Evolutionary conservation across 2,329 filamentous ascomycete genomes (phyloP).

Genomic region (Pleurostoma richardsiae): DNA sequence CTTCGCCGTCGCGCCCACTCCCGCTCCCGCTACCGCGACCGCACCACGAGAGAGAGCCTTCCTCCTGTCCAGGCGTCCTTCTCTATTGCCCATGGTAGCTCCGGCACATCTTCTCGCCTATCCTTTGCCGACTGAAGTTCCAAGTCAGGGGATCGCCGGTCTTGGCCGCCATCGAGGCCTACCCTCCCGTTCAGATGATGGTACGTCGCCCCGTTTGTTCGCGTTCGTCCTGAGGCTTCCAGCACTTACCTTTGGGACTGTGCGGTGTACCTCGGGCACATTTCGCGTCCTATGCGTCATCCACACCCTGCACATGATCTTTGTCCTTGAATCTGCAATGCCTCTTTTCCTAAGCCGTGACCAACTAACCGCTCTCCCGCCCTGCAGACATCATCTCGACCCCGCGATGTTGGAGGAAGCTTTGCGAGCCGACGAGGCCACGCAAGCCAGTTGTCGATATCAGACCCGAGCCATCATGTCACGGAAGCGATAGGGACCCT

Average conservation of each 20-base stretch:
- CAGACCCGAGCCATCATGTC: constrained; percentile 88
- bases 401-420: constrained; percentile 51
- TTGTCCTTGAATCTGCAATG: no score
- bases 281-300: no score
- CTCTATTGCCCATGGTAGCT: constrained; percentile 2
- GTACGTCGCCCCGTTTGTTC: constrained; percentile 28
- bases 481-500: constrained; percentile 90
- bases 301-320: no score
- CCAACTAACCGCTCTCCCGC: not conserved
- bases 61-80: no score
- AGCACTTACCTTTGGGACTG: no score
- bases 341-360: not conserved
- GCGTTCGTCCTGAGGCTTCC: not conserved
- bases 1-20: no score
- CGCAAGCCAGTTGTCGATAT: constrained; percentile 60
- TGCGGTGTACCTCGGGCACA: no score
- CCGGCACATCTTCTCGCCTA: constrained; percentile 4
- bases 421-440: constrained; percentile 56
- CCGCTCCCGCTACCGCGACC: no score
- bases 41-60: no score
- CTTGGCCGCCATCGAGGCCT: constrained; percentile 24
- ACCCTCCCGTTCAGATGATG: constrained; percentile 40
- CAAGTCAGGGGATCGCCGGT: not conserved
- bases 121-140: not conserved
- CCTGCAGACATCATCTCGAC: constrained; percentile 51